Percentiles rank a stretch among this genome's conserved stretches.
Conservation (phyloP, 2,329 filamentous ascomycete genomes). For the Aspergillus candidus region DNA sequence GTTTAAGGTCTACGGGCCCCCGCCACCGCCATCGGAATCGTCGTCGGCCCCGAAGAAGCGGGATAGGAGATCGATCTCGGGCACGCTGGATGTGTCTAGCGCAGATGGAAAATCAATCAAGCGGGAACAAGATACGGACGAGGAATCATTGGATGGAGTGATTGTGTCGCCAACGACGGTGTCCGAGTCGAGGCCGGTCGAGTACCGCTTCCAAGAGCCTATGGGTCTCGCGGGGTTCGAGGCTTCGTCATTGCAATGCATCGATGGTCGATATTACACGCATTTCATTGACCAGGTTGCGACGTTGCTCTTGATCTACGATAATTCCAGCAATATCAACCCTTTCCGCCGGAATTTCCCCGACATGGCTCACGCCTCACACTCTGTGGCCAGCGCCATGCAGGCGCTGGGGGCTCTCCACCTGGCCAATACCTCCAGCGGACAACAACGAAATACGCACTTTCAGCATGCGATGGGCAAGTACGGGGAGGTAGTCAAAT, state of each 20-base stretch:
- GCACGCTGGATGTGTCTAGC: constrained; percentile 1
- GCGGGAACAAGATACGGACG: constrained; percentile 8
- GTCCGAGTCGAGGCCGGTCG: constrained; percentile 11
- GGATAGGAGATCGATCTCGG: constrained; percentile 16
- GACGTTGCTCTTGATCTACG: constrained; percentile 31
- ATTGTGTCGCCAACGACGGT: constrained; percentile 23
- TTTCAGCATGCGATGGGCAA: constrained; percentile 35
- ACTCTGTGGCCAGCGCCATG: constrained; percentile 34
- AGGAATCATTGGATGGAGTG: constrained; percentile 15
- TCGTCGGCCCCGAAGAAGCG: constrained; percentile 14
- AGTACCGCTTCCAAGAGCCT: constrained; percentile 15
- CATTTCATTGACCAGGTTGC: constrained; percentile 32
- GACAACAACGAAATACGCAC: constrained; percentile 27
- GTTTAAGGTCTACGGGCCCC: constrained; percentile 33
- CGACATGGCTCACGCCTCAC: constrained; percentile 27
- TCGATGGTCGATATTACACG: constrained; percentile 30
- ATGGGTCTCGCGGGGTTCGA: constrained; percentile 8
- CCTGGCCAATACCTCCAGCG: constrained; percentile 33
- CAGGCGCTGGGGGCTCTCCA: constrained; percentile 37
- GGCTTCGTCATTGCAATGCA: constrained; percentile 16
- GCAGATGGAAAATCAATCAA: constrained; percentile 6
- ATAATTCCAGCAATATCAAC: constrained; percentile 32
- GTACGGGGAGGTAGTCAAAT: constrained; percentile 34
- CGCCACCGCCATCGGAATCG: constrained; percentile 15
- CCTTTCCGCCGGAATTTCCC: constrained; percentile 32